phyloP scores from a whole-genome alignment of 2,329 filamentous ascomycete species.

The Pezicula carpinea region DNA sequence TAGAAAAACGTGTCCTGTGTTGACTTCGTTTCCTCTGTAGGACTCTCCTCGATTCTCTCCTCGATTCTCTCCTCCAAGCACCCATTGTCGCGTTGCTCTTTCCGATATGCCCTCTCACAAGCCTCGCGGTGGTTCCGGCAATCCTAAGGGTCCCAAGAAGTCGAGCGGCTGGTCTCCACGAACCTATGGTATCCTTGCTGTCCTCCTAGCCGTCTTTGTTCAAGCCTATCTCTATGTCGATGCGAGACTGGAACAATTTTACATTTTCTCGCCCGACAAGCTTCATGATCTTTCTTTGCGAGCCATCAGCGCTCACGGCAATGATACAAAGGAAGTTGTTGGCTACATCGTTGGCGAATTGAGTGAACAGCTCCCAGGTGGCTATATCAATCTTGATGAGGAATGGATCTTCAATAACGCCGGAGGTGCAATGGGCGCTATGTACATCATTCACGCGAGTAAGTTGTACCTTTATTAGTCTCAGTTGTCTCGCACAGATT shows the following conservation, averaged over 20 bases:
- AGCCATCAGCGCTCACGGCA: conserved; percentile 64
- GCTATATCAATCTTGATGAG: conserved; percentile 64
- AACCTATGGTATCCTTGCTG: conserved; percentile 42
- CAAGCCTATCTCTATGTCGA: conserved; percentile 52
- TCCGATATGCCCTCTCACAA: background rate
- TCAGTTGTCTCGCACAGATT: background rate
- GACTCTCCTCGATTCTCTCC: too few species aligned
- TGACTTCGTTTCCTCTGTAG: too few species aligned
- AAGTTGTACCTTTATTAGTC: conserved; percentile 28
- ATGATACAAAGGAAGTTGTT: conserved; percentile 68
- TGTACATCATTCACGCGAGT: conserved; percentile 88
- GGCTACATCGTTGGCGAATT: conserved; percentile 67
- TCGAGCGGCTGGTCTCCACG: conserved; percentile 2
- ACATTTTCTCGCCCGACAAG: conserved; percentile 67
- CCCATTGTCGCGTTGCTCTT: too few species aligned
- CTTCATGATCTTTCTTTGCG: conserved; percentile 64
- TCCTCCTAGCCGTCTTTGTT: conserved; percentile 50
- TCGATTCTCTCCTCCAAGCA: too few species aligned
- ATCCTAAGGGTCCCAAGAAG: background rate
- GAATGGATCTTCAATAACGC: conserved; percentile 94
- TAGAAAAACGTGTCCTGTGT: too few species aligned
- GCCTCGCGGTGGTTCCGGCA: background rate
- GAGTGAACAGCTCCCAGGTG: conserved; percentile 38
- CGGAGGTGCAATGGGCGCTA: conserved; percentile 84
- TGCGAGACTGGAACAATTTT: conserved; percentile 51